Conservation (phyloP, 768 basidiomycete species). For the Royoungia palumana region DNA sequence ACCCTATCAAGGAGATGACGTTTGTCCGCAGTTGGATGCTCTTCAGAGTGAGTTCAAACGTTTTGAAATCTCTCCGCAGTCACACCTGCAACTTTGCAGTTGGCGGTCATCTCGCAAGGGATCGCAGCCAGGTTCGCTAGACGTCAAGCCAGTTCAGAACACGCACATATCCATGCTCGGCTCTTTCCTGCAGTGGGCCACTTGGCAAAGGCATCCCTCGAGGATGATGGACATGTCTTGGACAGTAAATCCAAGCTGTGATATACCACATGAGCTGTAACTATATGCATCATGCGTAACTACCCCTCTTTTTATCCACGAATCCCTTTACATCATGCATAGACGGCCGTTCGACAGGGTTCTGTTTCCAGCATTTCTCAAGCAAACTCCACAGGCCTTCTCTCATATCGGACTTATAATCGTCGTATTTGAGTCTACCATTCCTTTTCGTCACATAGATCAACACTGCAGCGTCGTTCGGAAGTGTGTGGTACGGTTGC, state of each 20-base stretch:
- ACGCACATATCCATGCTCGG: conserved; percentile 45
- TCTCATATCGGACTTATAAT: conserved; percentile 17
- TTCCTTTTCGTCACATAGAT: conserved; percentile 10
- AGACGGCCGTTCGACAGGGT: conserved; percentile 9
- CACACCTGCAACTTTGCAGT: conserved; percentile 34
- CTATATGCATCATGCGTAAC: conserved; percentile 4
- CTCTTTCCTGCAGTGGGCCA: conserved; percentile 62
- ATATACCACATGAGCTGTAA: background rate
- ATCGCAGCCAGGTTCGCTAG: conserved; percentile 84
- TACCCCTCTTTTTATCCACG: conserved; percentile 19
- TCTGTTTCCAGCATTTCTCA: conserved; percentile 17
- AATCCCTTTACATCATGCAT: conserved; percentile 15
- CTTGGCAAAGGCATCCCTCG: conserved; percentile 56
- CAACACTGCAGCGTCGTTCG: conserved; percentile 16
- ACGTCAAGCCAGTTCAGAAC: conserved; percentile 86
- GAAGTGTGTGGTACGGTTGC: conserved; percentile 18
- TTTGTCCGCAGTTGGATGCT: conserved; percentile 87
- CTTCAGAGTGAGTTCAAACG: conserved; percentile 54
- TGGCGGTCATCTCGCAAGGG: conserved; percentile 82
- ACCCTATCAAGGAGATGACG: conserved; percentile 74
- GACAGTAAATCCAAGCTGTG: conserved; percentile 27
- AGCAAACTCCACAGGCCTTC: conserved; percentile 20
- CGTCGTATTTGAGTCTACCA: conserved; percentile 15
- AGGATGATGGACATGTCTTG: conserved; percentile 46
- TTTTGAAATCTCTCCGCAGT: background rate